Percentiles rank a stretch among this genome's conserved stretches.
These are phyloP conservation scores for Pseudozyma thailandica DNA, from an alignment of 1,284 basidiomycete species.

Conservation along the genomic window DNA sequence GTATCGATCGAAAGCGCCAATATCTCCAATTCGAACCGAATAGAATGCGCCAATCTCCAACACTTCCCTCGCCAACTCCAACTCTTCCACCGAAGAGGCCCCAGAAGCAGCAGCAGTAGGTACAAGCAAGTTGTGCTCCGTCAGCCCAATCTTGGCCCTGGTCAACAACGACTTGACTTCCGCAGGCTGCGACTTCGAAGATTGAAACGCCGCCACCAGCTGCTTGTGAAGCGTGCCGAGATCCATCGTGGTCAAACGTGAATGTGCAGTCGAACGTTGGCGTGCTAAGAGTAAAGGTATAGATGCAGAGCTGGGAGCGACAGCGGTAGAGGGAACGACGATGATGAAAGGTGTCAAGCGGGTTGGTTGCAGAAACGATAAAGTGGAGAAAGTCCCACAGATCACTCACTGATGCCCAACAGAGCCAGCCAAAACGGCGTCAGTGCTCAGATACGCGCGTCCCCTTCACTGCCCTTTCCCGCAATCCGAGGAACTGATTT, in stretches of 20 bases:
- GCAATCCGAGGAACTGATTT: constrained; percentile 1
- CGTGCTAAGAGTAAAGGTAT: too few relatives aligned
- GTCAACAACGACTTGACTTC: constrained; percentile 49
- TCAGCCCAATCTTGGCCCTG: constrained; percentile 77
- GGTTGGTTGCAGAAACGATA: background rate
- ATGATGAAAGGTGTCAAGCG: too few relatives aligned
- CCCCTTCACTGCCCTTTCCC: constrained; percentile 1
- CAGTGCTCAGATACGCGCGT: constrained; percentile 9
- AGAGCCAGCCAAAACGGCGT: background rate
- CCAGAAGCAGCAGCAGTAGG: constrained; percentile 64
- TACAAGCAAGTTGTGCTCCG: constrained; percentile 79
- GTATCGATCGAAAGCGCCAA: constrained; percentile 93
- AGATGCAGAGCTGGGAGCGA: background rate
- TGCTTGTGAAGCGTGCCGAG: constrained; percentile 27
- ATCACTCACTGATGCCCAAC: constrained; percentile 1
- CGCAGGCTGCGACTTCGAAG: constrained; percentile 18
- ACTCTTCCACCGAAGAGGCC: constrained; percentile 59
- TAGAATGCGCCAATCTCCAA: constrained; percentile 95
- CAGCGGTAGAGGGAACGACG: too few relatives aligned
- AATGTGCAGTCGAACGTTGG: too few relatives aligned
- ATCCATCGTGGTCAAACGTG: constrained; percentile 9
- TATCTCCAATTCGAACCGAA: constrained; percentile 86
- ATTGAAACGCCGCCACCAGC: constrained; percentile 32
- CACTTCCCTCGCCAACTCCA: constrained; percentile 78
- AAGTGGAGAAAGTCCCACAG: constrained; percentile 10